A percentile compares a stretch with the other conserved stretches of the same genome.
Conservation (phyloP, 306 rosid species). For the Cucurbita pepo region DNA sequence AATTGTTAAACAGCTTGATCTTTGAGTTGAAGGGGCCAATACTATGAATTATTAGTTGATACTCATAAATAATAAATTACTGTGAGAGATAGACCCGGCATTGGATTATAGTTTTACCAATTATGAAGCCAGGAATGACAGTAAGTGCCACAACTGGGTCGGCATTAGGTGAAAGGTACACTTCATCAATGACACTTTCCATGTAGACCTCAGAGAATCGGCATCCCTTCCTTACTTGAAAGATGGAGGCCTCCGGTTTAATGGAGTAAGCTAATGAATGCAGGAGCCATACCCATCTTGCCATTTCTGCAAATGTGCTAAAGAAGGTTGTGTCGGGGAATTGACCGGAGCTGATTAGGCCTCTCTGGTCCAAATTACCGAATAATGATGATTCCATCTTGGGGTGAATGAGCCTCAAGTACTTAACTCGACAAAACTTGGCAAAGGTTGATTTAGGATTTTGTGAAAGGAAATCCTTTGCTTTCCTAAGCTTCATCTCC, state of each 20-base stretch:
- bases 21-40: not conserved
- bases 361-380: slow-evolving; percentile 51
- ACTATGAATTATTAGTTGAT: too few species aligned
- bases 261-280: slow-evolving; percentile 76
- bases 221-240: slow-evolving; percentile 55
- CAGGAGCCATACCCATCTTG: slow-evolving; percentile 69
- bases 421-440: slow-evolving; percentile 56
- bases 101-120: slow-evolving; percentile 63
- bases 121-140: slow-evolving; percentile 74
- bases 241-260: slow-evolving; percentile 48
- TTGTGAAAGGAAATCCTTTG: slow-evolving; percentile 35
- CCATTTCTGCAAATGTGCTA: slow-evolving; percentile 59
- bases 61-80: slow-evolving; percentile 9
- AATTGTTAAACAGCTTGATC: not conserved
- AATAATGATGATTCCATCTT: slow-evolving; percentile 62
- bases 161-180: slow-evolving; percentile 22
- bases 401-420: slow-evolving; percentile 53
- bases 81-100: slow-evolving; percentile 68
- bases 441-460: slow-evolving; percentile 54
- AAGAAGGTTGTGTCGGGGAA: slow-evolving; percentile 49
- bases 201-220: slow-evolving; percentile 89
- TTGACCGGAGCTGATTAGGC: slow-evolving; percentile 40
- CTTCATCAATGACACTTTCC: slow-evolving; percentile 74
- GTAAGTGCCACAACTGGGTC: slow-evolving; percentile 63
- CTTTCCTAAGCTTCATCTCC: slow-evolving; percentile 50